These are phyloP conservation scores for Hsuehochloa calcarea DNA, from an alignment of 176 grass and related monocot species.

Conservation along the genomic window DNA sequence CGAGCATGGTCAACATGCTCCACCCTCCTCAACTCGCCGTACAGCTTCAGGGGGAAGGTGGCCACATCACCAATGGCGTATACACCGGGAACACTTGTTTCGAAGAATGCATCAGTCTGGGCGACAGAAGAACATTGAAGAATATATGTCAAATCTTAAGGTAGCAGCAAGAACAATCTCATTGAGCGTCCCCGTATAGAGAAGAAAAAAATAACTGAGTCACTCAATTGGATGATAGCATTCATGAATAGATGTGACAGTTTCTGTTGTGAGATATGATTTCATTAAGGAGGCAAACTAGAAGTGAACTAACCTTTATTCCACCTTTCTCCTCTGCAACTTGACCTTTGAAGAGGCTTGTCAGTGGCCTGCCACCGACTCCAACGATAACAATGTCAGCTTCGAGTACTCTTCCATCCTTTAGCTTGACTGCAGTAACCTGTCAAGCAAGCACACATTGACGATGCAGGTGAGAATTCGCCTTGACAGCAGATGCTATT, in stretches of 20 bases:
- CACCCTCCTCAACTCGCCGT: slow-evolving; percentile 70
- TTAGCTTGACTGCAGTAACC: slow-evolving; percentile 82
- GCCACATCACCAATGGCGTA: slow-evolving; percentile 95
- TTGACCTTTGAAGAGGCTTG: slow-evolving; percentile 79
- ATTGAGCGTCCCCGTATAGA: not conserved
- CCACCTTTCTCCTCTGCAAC: slow-evolving; percentile 84
- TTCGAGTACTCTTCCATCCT: slow-evolving; percentile 73
- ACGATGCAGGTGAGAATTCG: not conserved
- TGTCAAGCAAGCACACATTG: slow-evolving; percentile 34
- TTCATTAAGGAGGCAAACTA: not conserved
- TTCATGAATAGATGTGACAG: not conserved
- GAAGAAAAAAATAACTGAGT: not conserved
- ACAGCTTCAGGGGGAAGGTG: slow-evolving; percentile 87
- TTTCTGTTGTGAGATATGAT: not conserved
- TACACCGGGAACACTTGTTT: slow-evolving; percentile 69
- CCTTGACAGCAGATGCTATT: not conserved
- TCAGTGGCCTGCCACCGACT: slow-evolving; percentile 84
- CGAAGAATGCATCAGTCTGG: slow-evolving; percentile 86
- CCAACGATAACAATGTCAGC: slow-evolving; percentile 90
- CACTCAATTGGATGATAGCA: not conserved
- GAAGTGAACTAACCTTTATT: slow-evolving; percentile 65
- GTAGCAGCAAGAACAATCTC: not conserved
- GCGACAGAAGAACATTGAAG: not conserved
- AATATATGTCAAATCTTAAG: not conserved
- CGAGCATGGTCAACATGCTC: slow-evolving; percentile 92